Conservation (phyloP, 768 basidiomycete genomes). For the Pholiota molesta region DNA sequence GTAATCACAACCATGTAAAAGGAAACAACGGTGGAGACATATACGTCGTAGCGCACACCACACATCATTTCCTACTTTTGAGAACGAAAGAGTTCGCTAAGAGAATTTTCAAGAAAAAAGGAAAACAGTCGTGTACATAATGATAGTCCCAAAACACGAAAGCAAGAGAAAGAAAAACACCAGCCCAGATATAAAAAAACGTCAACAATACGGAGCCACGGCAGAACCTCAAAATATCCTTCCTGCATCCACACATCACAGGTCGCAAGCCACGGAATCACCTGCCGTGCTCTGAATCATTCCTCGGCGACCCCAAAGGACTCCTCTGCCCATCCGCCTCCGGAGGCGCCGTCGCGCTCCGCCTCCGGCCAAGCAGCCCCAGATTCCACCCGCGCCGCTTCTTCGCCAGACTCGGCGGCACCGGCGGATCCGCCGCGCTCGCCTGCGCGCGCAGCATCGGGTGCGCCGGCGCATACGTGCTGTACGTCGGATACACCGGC, state of each 20-base stretch:
- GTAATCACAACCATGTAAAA: no score
- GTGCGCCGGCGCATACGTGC: conserved; percentile 11
- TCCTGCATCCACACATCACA: background rate
- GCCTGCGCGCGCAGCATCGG: conserved; percentile 21
- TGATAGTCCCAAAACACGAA: background rate
- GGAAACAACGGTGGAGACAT: no score
- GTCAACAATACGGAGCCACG: background rate
- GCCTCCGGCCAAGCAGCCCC: background rate
- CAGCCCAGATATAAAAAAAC: background rate
- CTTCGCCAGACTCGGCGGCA: conserved; percentile 18
- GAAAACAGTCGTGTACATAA: background rate
- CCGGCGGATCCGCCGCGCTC: conserved; percentile 11
- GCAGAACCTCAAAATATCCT: background rate
- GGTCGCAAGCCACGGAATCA: background rate
- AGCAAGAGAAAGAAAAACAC: background rate
- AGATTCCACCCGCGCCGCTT: background rate
- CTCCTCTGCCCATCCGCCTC: background rate
- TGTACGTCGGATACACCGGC: background rate
- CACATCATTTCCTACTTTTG: no score
- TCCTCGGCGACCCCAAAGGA: background rate
- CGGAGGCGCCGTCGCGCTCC: background rate
- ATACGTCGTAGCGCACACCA: no score
- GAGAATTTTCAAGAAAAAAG: background rate
- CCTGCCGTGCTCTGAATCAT: background rate
- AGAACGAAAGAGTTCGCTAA: background rate